phyloP scores from a whole-genome alignment of 768 basidiomycete species.

The Pseudohyphozyma bogoriensis region DNA sequence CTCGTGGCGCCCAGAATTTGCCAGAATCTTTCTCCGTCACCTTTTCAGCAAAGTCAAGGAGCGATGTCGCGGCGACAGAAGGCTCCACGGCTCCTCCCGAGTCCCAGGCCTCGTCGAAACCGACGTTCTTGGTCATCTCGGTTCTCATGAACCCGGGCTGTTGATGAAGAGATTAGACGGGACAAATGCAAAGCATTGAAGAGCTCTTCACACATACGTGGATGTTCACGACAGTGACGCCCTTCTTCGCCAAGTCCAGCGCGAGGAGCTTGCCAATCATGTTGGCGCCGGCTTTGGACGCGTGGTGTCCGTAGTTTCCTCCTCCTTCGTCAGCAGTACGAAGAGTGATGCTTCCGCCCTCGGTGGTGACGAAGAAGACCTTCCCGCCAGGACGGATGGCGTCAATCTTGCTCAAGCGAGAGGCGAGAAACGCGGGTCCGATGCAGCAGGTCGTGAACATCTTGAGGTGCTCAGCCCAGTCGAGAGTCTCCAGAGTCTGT shows the following conservation, averaged over 20 bases:
- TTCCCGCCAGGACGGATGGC: constrained; percentile 38
- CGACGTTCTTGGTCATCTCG: constrained; percentile 45
- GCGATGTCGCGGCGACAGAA: constrained; percentile 41
- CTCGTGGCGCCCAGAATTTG: constrained; percentile 46
- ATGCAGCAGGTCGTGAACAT: constrained; percentile 47
- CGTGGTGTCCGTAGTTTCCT: constrained; percentile 48
- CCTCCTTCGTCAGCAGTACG: constrained; percentile 45
- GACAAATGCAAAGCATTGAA: no score
- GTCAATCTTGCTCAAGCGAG: constrained; percentile 35
- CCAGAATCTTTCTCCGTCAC: constrained; percentile 40
- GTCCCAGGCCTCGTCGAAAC: constrained; percentile 44
- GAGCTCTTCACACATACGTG: constrained; percentile 38
- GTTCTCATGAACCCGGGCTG: constrained; percentile 48
- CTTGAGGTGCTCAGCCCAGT: constrained; percentile 36
- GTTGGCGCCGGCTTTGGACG: constrained; percentile 42
- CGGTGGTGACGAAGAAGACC: constrained; percentile 44
- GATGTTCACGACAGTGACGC: constrained; percentile 43
- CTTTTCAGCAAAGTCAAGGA: constrained; percentile 40
- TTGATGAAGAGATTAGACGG: background rate
- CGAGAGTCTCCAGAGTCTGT: background rate
- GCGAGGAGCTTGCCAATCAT: constrained; percentile 45
- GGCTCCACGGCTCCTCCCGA: constrained; percentile 47
- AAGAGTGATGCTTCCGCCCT: constrained; percentile 44
- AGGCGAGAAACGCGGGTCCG: constrained; percentile 42
- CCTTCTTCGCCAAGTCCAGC: constrained; percentile 41